These are phyloP conservation scores for Mucor mucedo DNA, from an alignment of 371 early-diverging fungal genomes.

Conservation along the genomic window DNA sequence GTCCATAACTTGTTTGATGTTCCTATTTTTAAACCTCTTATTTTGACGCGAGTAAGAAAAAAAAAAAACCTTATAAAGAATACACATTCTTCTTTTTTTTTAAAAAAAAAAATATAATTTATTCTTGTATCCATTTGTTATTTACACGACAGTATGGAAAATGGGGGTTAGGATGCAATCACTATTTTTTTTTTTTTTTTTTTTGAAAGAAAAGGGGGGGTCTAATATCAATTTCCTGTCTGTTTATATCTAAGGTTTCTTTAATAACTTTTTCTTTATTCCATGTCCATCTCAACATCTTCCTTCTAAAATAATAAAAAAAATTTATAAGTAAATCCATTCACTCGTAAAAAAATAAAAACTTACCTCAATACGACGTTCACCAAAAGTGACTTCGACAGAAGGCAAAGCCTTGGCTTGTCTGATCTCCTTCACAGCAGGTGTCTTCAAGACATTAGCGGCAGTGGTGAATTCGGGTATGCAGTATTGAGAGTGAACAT, in stretches of 20 bases:
- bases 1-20: too few relatives aligned
- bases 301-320: constrained; percentile 28
- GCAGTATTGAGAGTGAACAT: constrained; percentile 73
- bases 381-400: constrained; percentile 42
- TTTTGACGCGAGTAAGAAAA: too few relatives aligned
- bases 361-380: constrained; percentile 41
- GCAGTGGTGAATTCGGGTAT: constrained; percentile 56
- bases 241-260: constrained; percentile 1
- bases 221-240: not conserved
- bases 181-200: not conserved
- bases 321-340: not conserved
- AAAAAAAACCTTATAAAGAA: too few relatives aligned
- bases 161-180: not conserved
- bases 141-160: constrained; percentile 3
- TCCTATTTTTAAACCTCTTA: too few relatives aligned
- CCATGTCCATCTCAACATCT: constrained; percentile 47
- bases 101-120: too few relatives aligned
- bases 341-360: not conserved
- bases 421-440: constrained; percentile 45
- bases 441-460: constrained; percentile 47
- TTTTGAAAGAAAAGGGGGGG: not conserved
- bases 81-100: too few relatives aligned
- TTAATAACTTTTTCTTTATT: constrained; percentile 10
- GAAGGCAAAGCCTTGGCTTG: constrained; percentile 25
- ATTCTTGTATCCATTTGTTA: constrained; percentile 8